Conservation (phyloP, 2,329 filamentous ascomycete genomes). For the Biscogniauxia marginata region DNA sequence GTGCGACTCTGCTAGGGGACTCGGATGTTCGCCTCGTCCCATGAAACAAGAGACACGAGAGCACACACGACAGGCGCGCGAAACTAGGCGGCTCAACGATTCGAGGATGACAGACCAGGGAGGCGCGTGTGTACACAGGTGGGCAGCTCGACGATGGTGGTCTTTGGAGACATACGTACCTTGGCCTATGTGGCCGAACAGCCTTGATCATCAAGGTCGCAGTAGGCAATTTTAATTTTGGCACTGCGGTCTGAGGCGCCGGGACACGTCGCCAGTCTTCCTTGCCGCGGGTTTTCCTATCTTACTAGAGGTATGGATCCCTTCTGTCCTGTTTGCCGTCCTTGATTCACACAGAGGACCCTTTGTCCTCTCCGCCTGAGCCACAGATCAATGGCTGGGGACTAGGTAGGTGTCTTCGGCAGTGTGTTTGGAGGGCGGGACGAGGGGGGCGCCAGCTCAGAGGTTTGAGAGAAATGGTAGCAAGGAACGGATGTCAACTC, state of each 20-base stretch:
- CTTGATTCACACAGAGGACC: background rate
- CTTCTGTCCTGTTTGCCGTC: background rate
- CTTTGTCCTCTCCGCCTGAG: background rate
- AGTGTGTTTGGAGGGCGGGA: background rate
- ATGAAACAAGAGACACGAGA: constrained; percentile 13
- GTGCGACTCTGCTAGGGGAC: background rate
- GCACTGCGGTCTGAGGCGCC: constrained; percentile 11
- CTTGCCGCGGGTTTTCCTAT: background rate
- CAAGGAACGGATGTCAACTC: background rate
- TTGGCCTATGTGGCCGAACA: constrained; percentile 9
- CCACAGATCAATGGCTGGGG: background rate
- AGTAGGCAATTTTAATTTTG: constrained; percentile 27
- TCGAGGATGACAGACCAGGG: background rate
- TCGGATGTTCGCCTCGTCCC: constrained; percentile 3
- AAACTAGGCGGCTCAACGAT: constrained; percentile 12
- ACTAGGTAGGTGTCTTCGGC: background rate
- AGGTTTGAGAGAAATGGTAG: background rate
- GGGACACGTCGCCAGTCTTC: background rate
- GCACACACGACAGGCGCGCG: constrained; percentile 5
- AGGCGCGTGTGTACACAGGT: background rate
- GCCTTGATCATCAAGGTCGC: constrained; percentile 12
- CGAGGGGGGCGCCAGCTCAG: background rate
- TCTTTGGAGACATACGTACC: constrained; percentile 13
- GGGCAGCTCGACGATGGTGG: background rate
- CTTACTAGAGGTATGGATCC: background rate